Evolutionary conservation across 192 early-diverging fungal genomes (phyloP).

Genomic region (Coemansia sp.): DNA sequence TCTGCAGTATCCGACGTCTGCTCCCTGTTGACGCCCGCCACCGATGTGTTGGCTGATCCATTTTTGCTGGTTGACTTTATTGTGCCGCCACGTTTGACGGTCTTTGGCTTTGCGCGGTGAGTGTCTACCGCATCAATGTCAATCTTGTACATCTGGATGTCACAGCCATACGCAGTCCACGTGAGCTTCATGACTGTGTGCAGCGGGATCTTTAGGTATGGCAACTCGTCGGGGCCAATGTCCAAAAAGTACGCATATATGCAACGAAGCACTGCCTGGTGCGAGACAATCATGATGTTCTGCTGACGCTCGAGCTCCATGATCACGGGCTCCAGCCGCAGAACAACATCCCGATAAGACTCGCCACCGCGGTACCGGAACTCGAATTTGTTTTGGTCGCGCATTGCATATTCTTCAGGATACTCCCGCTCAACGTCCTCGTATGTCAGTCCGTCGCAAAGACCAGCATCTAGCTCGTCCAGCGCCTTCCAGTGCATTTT

Average conservation of each 20-base stretch:
- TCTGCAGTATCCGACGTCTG: background rate
- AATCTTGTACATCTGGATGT: slow-evolving; percentile 89
- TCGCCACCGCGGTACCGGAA: slow-evolving; percentile 83
- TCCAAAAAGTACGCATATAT: slow-evolving; percentile 99
- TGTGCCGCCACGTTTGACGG: slow-evolving; percentile 31
- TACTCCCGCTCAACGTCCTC: slow-evolving; percentile 94
- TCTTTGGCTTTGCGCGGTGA: slow-evolving; percentile 74
- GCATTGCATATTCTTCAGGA: slow-evolving; percentile 91
- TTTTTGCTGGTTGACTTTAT: slow-evolving; percentile 18
- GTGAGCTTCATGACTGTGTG: slow-evolving; percentile 97
- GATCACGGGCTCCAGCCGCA: slow-evolving; percentile 96
- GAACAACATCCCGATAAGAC: slow-evolving; percentile 95
- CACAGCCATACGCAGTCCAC: slow-evolving; percentile 94
- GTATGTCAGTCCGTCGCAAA: slow-evolving; percentile 98
- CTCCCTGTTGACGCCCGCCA: too few relatives aligned
- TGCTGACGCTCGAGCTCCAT: slow-evolving; percentile 99
- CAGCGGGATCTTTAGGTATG: slow-evolving; percentile 98
- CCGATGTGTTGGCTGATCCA: background rate
- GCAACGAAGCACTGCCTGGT: slow-evolving; percentile 96
- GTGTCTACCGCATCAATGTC: slow-evolving; percentile 99
- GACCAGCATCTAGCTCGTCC: slow-evolving; percentile 95
- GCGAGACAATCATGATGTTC: slow-evolving; percentile 93
- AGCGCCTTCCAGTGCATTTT: slow-evolving; percentile 96
- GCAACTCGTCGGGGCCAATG: slow-evolving; percentile 89
- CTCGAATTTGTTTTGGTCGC: slow-evolving; percentile 97